Evolutionary conservation across 352 stramenopile species (phyloP).

Genomic region (Phytophthora tubulina): DNA sequence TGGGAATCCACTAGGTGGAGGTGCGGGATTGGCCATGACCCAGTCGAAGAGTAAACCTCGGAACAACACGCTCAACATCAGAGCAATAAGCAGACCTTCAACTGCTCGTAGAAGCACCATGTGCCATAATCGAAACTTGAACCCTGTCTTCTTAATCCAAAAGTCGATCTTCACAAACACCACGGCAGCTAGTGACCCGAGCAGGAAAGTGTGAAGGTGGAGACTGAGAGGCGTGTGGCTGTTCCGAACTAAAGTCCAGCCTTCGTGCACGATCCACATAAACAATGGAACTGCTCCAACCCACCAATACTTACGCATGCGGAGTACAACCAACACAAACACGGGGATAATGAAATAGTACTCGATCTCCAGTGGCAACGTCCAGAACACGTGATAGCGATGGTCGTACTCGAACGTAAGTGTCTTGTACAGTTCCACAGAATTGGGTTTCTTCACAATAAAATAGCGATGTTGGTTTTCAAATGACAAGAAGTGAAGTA

Average conservation of each 20-base stretch:
- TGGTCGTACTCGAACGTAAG: slow-evolving; percentile 46
- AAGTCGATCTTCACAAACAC: slow-evolving; percentile 41
- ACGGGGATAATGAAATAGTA: slow-evolving; percentile 57
- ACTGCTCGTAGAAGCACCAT: slow-evolving; percentile 23
- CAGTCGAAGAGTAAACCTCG: slow-evolving; percentile 49
- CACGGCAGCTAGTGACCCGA: slow-evolving; percentile 46
- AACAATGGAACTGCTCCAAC: slow-evolving; percentile 34
- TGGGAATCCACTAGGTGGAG: slow-evolving; percentile 24
- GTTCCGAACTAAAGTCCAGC: slow-evolving; percentile 28
- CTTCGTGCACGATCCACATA: slow-evolving; percentile 36
- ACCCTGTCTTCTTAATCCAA: slow-evolving; percentile 26
- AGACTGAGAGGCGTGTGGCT: slow-evolving; percentile 38
- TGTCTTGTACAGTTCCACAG: slow-evolving; percentile 46
- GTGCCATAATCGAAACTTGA: slow-evolving; percentile 36
- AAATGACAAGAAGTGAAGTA: slow-evolving; percentile 41
- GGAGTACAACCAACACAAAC: slow-evolving; percentile 39
- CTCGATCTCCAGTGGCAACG: slow-evolving; percentile 54
- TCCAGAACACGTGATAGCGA: slow-evolving; percentile 61
- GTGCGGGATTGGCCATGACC: slow-evolving; percentile 37
- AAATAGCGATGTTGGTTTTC: slow-evolving; percentile 46
- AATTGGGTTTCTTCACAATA: slow-evolving; percentile 23
- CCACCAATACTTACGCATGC: slow-evolving; percentile 41
- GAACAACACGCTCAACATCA: slow-evolving; percentile 48
- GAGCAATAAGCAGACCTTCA: slow-evolving; percentile 23
- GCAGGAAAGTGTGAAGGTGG: slow-evolving; percentile 47